These are phyloP conservation scores for Aspergillus calidoustus DNA, from an alignment of 2,329 filamentous ascomycete genomes.

Conservation along the genomic window DNA sequence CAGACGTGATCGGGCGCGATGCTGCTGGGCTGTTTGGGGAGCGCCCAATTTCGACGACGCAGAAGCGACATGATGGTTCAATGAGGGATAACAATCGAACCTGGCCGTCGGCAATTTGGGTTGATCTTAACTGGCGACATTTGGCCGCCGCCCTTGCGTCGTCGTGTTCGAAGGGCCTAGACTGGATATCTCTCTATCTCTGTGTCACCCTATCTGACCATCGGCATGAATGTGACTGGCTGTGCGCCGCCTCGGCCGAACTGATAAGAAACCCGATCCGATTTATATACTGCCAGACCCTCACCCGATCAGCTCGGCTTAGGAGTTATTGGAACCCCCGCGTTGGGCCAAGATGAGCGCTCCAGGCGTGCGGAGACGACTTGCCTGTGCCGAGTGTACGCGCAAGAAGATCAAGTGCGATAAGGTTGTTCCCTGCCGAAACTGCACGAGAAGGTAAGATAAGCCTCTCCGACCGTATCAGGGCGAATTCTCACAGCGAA, in stretches of 20 bases:
- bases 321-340: too few relatives aligned
- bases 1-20: constrained; percentile 9
- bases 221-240: not conserved
- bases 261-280: constrained; percentile 5
- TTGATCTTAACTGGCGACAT: not conserved
- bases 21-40: constrained; percentile 10
- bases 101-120: not conserved
- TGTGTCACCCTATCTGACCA: not conserved
- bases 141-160: not conserved
- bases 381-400: constrained; percentile 35
- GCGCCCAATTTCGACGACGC: constrained; percentile 1
- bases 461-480: not conserved
- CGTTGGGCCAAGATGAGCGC: constrained; percentile 11
- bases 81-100: not conserved
- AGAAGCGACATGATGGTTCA: not conserved
- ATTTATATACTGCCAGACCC: not conserved
- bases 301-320: not conserved
- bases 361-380: constrained; percentile 23
- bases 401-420: constrained; percentile 42
- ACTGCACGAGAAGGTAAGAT: constrained; percentile 34
- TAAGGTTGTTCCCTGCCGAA: constrained; percentile 47
- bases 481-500: not conserved
- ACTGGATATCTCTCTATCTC: constrained; percentile 3
- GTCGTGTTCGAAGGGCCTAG: not conserved
- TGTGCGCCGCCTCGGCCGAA: constrained; percentile 10